phyloP scores from a whole-genome alignment of 805 yeast genomes.

The Candida hungchunana region DNA sequence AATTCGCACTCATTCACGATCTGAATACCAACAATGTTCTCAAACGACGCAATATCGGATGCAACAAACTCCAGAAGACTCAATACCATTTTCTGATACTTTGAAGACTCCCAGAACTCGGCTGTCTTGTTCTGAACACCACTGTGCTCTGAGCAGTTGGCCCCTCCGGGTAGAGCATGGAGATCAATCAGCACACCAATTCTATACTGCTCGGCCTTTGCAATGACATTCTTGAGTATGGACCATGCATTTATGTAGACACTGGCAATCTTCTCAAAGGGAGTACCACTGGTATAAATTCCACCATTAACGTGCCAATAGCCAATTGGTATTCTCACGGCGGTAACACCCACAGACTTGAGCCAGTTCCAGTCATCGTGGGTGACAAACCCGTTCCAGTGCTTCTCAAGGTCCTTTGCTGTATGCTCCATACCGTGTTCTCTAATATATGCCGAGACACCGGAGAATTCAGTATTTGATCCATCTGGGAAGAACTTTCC shows the following conservation, averaged over 20 bases:
- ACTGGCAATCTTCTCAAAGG: slow-evolving; percentile 47
- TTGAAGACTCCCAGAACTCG: slow-evolving; percentile 55
- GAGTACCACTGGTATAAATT: slow-evolving; percentile 50
- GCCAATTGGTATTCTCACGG: slow-evolving; percentile 84
- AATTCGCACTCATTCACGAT: slow-evolving; percentile 81
- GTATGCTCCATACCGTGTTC: slow-evolving; percentile 53
- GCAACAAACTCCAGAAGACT: slow-evolving; percentile 58
- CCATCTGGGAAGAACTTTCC: slow-evolving; percentile 56
- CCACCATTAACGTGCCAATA: slow-evolving; percentile 84
- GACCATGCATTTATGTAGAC: slow-evolving; percentile 79
- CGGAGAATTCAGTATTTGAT: slow-evolving; percentile 69
- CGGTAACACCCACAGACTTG: slow-evolving; percentile 59
- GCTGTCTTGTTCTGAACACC: slow-evolving; percentile 61
- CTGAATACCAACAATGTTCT: slow-evolving; percentile 79
- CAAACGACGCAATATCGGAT: slow-evolving; percentile 47
- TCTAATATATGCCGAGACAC: slow-evolving; percentile 47
- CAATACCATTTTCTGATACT: slow-evolving; percentile 41
- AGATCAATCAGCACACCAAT: slow-evolving; percentile 80
- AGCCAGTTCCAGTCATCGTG: slow-evolving; percentile 83
- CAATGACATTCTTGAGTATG: slow-evolving; percentile 49
- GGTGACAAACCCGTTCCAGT: slow-evolving; percentile 59
- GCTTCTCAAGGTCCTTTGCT: slow-evolving; percentile 47
- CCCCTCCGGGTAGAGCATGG: slow-evolving; percentile 92
- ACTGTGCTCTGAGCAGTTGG: slow-evolving; percentile 80
- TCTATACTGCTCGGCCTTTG: slow-evolving; percentile 52